A percentile compares a stretch with the other conserved stretches of the same genome.
Evolutionary conservation across 768 basidiomycete species (phyloP).

Genomic region (Leccinum barrowsii): DNA sequence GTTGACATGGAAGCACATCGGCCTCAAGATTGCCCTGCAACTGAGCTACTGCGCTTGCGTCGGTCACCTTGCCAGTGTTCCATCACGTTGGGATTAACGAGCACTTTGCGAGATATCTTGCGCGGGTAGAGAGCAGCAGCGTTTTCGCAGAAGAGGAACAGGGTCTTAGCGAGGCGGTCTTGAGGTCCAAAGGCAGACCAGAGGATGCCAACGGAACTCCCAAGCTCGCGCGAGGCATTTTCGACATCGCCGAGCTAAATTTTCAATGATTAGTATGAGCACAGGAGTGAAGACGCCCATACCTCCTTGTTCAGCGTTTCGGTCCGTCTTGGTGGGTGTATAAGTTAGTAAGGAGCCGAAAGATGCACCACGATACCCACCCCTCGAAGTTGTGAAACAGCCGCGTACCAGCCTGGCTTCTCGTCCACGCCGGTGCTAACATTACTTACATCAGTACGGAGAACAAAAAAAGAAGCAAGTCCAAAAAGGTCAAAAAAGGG

Average conservation of each 20-base stretch:
- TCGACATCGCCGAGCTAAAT: conserved; percentile 47
- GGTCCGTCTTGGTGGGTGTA: conserved; percentile 33
- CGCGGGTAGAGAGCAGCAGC: conserved; percentile 50
- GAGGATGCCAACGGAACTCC: conserved; percentile 51
- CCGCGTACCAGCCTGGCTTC: conserved; percentile 32
- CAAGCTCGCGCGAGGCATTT: conserved; percentile 51
- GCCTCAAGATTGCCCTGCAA: conserved; percentile 40
- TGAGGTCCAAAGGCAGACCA: conserved; percentile 48
- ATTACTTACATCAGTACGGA: background rate
- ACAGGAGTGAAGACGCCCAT: conserved; percentile 12
- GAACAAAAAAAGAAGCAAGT: background rate
- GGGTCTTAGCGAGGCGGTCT: conserved; percentile 45
- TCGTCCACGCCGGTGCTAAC: conserved; percentile 43
- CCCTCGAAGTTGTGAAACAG: conserved; percentile 43
- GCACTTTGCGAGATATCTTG: conserved; percentile 36
- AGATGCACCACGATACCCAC: conserved; percentile 23
- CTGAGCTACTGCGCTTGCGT: conserved; percentile 34
- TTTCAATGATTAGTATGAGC: background rate
- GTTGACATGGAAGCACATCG: conserved; percentile 43
- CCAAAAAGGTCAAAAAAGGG: no score
- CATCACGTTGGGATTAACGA: conserved; percentile 31
- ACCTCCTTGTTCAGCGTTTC: conserved; percentile 46
- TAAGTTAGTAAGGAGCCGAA: background rate
- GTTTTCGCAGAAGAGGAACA: conserved; percentile 51
- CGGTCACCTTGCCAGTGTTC: conserved; percentile 24